phyloP scores from a whole-genome alignment of 2,329 filamentous ascomycete genomes.

The Paracamarosporium sp. region DNA sequence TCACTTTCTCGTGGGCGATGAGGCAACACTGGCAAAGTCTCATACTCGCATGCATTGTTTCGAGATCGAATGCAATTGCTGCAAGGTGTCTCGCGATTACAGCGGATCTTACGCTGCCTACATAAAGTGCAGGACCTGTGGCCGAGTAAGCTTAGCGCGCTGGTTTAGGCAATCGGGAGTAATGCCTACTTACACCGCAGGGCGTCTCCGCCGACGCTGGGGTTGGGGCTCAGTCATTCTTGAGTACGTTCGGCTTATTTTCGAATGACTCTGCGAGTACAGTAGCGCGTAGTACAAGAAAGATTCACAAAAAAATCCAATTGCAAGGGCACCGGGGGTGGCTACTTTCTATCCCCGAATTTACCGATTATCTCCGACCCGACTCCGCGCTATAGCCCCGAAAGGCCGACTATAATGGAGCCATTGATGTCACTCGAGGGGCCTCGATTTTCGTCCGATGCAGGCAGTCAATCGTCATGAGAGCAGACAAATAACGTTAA shows the following conservation, averaged over 20 bases:
- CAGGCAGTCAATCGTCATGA: too few relatives aligned
- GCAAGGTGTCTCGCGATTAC: constrained; percentile 66
- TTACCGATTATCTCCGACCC: constrained; percentile 6
- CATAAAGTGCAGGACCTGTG: constrained; percentile 63
- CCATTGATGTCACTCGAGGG: background rate
- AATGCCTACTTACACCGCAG: constrained; percentile 49
- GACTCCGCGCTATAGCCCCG: background rate
- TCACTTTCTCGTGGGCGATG: background rate
- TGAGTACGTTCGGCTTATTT: background rate
- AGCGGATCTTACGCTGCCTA: constrained; percentile 66
- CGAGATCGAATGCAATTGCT: constrained; percentile 65
- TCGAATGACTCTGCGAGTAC: background rate
- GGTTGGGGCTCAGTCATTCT: constrained; percentile 39
- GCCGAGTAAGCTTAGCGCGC: constrained; percentile 11
- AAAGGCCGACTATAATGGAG: background rate
- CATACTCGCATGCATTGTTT: constrained; percentile 63
- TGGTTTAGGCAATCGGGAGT: background rate
- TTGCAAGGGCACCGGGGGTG: background rate
- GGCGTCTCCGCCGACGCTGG: constrained; percentile 46
- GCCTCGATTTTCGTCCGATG: too few relatives aligned
- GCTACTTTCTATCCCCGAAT: background rate
- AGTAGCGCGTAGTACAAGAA: background rate
- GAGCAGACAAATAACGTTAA: too few relatives aligned
- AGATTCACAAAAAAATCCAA: constrained; percentile 10
- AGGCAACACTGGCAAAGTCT: constrained; percentile 14